Conservation (phyloP, 169 alveolate species). For the Eimeria acervulina region DNA sequence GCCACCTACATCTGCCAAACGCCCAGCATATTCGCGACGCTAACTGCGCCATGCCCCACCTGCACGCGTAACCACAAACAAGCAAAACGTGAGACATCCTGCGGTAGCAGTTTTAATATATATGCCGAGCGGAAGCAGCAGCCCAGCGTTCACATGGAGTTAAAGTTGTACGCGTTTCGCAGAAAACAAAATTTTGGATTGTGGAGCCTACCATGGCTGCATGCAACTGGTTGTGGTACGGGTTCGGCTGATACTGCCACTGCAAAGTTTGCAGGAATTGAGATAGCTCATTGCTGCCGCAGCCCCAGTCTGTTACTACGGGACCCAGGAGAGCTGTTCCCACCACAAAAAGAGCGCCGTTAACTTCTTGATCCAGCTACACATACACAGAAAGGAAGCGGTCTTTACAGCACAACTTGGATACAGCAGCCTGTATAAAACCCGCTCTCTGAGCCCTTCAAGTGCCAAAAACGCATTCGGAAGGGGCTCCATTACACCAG, state of each 20-base stretch:
- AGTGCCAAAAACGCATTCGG: background rate
- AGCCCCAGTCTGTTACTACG: constrained; percentile 46
- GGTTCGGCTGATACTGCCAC: constrained; percentile 73
- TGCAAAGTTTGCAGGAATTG: constrained; percentile 52
- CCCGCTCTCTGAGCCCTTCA: background rate
- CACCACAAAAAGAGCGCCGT: background rate
- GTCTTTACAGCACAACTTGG: background rate
- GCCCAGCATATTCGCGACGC: constrained; percentile 66
- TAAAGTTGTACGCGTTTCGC: background rate
- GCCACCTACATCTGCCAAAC: constrained; percentile 41
- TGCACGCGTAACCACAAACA: constrained; percentile 23
- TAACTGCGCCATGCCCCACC: constrained; percentile 80
- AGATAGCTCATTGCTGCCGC: constrained; percentile 47
- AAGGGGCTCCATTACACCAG: background rate
- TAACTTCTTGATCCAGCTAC: constrained; percentile 9
- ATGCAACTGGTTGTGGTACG: constrained; percentile 85
- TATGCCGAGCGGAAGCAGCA: background rate
- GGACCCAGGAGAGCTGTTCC: constrained; percentile 29
- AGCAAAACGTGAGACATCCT: background rate
- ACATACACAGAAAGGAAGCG: background rate
- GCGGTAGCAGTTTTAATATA: background rate
- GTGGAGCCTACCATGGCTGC: constrained; percentile 76
- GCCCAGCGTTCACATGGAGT: background rate
- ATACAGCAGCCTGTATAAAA: background rate
- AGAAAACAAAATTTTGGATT: background rate